phyloP scores from a whole-genome alignment of 2,329 filamentous ascomycete genomes.

The Amauroascus verrucosus region DNA sequence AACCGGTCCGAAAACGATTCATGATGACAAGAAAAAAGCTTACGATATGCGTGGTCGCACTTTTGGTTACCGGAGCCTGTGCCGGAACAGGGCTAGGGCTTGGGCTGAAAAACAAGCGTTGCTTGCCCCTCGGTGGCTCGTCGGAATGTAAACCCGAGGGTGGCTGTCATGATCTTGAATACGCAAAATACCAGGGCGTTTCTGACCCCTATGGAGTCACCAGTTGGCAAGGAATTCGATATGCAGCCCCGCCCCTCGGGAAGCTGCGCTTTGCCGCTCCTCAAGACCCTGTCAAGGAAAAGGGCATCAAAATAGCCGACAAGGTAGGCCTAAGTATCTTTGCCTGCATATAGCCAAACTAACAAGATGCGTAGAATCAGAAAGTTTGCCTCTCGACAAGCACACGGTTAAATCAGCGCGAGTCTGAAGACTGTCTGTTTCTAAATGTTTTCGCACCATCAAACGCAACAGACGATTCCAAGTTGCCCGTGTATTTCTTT shows the following conservation, averaged over 20 bases:
- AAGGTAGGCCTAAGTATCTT: conserved; percentile 32
- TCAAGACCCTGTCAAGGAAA: conserved; percentile 45
- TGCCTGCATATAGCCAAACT: neutral
- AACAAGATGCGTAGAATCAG: conserved; percentile 28
- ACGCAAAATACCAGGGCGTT: conserved; percentile 55
- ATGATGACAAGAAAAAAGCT: conserved; percentile 4
- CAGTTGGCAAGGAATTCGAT: conserved; percentile 66
- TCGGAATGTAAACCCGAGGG: neutral
- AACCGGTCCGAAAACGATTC: neutral
- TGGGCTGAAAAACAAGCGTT: neutral
- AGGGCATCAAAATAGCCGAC: conserved; percentile 45
- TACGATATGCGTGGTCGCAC: neutral
- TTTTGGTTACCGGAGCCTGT: neutral
- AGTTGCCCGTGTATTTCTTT: conserved; percentile 55
- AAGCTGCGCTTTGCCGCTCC: conserved; percentile 58
- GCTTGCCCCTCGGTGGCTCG: too few species aligned
- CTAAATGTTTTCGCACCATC: conserved; percentile 35
- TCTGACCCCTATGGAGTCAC: conserved; percentile 48
- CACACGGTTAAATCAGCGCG: conserved; percentile 48
- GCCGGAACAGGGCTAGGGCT: neutral
- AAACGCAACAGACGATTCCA: conserved; percentile 30
- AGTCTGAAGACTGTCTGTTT: conserved; percentile 36
- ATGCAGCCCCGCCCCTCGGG: conserved; percentile 58
- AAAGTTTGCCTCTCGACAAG: conserved; percentile 56
- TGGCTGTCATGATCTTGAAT: conserved; percentile 45